These are phyloP conservation scores for Ceratocystis huliohia DNA, from an alignment of 2,329 filamentous ascomycete genomes.

Conservation along the genomic window DNA sequence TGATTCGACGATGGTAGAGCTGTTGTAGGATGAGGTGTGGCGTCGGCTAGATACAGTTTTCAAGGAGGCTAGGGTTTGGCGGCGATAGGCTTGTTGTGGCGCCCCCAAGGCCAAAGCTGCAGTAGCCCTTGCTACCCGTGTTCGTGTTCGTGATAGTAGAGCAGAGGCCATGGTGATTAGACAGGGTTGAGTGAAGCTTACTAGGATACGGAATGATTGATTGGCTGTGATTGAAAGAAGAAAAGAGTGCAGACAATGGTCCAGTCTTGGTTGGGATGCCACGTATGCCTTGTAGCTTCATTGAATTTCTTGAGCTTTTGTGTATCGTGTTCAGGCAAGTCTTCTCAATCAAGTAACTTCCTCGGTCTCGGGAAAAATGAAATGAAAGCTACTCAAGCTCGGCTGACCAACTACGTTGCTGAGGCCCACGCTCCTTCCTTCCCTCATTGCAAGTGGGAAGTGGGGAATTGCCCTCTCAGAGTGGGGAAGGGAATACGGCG, in stretches of 20 bases:
- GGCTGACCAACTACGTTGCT: background rate
- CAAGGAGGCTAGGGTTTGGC: background rate
- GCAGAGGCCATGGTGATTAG: background rate
- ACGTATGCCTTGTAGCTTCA: background rate
- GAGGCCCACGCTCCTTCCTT: background rate
- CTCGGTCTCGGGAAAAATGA: background rate
- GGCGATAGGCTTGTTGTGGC: background rate
- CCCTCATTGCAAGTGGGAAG: background rate
- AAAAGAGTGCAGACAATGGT: background rate
- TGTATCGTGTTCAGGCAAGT: background rate
- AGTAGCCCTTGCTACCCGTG: background rate
- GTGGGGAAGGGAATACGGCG: background rate
- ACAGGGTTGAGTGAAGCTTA: background rate
- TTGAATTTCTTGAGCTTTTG: background rate
- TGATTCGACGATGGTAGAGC: background rate
- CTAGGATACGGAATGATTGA: background rate
- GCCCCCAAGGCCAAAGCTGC: background rate
- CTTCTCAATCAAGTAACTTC: background rate
- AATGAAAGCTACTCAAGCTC: background rate
- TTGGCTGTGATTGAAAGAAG: background rate
- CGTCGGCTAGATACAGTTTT: background rate
- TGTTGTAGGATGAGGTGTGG: background rate
- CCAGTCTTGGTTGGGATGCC: background rate
- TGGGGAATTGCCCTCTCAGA: background rate
- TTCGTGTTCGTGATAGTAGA: constrained; percentile 2